These are phyloP conservation scores for Candida oleophila DNA, from an alignment of 805 yeast genomes.

Conservation along the genomic window DNA sequence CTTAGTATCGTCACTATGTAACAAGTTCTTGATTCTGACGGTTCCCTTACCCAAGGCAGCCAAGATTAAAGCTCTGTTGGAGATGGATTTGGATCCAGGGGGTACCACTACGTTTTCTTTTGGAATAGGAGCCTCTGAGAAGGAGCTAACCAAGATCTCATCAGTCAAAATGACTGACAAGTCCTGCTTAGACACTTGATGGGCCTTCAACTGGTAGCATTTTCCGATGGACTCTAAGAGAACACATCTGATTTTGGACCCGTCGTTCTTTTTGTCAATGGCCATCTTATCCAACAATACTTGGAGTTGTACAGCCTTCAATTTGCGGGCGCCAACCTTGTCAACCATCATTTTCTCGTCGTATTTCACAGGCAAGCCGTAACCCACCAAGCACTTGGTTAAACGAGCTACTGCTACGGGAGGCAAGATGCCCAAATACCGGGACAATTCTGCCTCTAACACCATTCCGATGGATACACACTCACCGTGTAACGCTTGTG, in stretches of 20 bases:
- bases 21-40: slow-evolving; percentile 77
- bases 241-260: slow-evolving; percentile 84
- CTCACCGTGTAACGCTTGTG: slow-evolving; percentile 95
- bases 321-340: slow-evolving; percentile 64
- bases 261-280: slow-evolving; percentile 95
- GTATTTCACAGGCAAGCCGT: slow-evolving; percentile 79
- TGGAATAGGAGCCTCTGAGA: slow-evolving; percentile 33
- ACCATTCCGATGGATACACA: slow-evolving; percentile 98
- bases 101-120: slow-evolving; percentile 57
- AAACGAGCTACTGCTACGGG: slow-evolving; percentile 94
- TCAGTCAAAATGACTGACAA: slow-evolving; percentile 80
- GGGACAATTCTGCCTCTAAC: slow-evolving; percentile 90
- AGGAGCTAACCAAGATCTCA: slow-evolving; percentile 68
- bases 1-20: slow-evolving; percentile 95
- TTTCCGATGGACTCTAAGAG: slow-evolving; percentile 81
- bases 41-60: slow-evolving; percentile 91
- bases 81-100: slow-evolving; percentile 96
- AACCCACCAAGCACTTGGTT: slow-evolving; percentile 76
- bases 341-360: slow-evolving; percentile 66
- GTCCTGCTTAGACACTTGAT: slow-evolving; percentile 77
- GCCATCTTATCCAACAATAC: slow-evolving; percentile 80
- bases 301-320: slow-evolving; percentile 68
- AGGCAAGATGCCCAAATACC: slow-evolving; percentile 83
- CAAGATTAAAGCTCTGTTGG: slow-evolving; percentile 88
- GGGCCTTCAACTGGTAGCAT: slow-evolving; percentile 86